Evolutionary conservation across 2,329 filamentous ascomycete species (phyloP).

Genomic region (Penicillium sp.): DNA sequence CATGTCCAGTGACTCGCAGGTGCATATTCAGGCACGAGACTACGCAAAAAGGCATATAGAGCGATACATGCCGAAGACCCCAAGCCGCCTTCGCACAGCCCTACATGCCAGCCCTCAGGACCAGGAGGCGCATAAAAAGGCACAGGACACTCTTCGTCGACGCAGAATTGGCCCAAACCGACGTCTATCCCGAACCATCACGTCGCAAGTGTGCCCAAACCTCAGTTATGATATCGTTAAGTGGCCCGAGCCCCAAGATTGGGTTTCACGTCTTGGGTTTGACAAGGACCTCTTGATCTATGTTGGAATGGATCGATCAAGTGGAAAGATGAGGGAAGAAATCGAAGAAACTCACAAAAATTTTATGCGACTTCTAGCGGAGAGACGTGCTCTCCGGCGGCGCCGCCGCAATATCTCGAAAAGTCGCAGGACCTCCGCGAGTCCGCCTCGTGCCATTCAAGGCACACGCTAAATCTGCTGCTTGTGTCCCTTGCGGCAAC

Average conservation of each 20-base stretch:
- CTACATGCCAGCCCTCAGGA: not conserved
- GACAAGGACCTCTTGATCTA: not conserved
- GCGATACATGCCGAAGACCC: slow-evolving; percentile 44
- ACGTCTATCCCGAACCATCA: not conserved
- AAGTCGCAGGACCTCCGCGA: too few relatives aligned
- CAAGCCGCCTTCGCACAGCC: slow-evolving; percentile 42
- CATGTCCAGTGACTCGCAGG: slow-evolving; percentile 13
- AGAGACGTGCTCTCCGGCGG: too few relatives aligned
- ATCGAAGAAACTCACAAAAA: too few relatives aligned
- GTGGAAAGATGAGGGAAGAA: too few relatives aligned
- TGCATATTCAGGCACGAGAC: too few relatives aligned
- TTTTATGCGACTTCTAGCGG: too few relatives aligned
- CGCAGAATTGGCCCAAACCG: not conserved
- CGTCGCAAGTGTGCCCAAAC: not conserved
- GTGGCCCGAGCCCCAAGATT: slow-evolving; percentile 1
- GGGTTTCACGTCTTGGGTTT: not conserved
- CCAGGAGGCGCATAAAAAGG: not conserved
- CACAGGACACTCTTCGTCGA: not conserved
- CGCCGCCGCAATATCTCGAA: too few relatives aligned
- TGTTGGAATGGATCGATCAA: too few relatives aligned
- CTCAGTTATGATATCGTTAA: not conserved
- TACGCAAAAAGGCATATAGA: slow-evolving; percentile 14
- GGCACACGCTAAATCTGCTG: too few relatives aligned
- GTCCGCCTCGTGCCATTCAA: too few relatives aligned
- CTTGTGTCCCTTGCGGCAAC: too few relatives aligned